These are phyloP conservation scores for Tylopilus cervinicoccineus DNA, from an alignment of 768 basidiomycete genomes.

Conservation along the genomic window DNA sequence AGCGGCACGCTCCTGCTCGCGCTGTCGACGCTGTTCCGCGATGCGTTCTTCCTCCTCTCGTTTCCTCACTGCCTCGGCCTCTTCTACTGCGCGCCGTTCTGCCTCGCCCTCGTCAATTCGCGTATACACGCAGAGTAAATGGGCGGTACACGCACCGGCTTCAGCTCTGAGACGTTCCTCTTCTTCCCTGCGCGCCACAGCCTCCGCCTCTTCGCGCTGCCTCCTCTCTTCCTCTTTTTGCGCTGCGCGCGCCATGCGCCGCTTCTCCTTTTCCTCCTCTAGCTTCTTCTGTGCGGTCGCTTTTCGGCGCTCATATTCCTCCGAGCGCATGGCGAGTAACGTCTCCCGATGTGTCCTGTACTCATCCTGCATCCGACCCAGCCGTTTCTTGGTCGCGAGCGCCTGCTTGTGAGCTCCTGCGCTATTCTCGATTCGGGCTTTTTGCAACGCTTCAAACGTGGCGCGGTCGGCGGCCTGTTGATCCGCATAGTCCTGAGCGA, in stretches of 20 bases:
- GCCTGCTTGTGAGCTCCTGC: slow-evolving; percentile 58
- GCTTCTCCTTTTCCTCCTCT: slow-evolving; percentile 79
- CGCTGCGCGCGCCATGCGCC: slow-evolving; percentile 56
- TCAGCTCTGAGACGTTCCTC: slow-evolving; percentile 44
- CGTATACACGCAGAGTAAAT: background rate
- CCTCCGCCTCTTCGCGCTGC: slow-evolving; percentile 24
- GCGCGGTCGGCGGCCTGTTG: slow-evolving; percentile 78
- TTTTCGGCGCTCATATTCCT: slow-evolving; percentile 61
- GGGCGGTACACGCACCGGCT: slow-evolving; percentile 52
- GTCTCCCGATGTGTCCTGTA: slow-evolving; percentile 50
- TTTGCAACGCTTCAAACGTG: slow-evolving; percentile 62
- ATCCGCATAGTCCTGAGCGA: slow-evolving; percentile 78
- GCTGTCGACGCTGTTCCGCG: slow-evolving; percentile 47
- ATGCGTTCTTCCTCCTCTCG: slow-evolving; percentile 59
- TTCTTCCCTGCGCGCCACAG: slow-evolving; percentile 24
- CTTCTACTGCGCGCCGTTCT: slow-evolving; percentile 59
- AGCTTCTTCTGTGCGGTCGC: slow-evolving; percentile 59
- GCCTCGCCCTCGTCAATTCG: slow-evolving; percentile 2
- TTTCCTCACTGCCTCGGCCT: slow-evolving; percentile 49
- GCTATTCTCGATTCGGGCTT: slow-evolving; percentile 52
- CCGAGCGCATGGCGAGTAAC: slow-evolving; percentile 54
- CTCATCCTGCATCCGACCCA: slow-evolving; percentile 71
- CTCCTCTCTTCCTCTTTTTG: slow-evolving; percentile 47
- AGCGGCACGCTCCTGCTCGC: slow-evolving; percentile 48
- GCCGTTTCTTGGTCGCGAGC: slow-evolving; percentile 68